A percentile compares a stretch with the other conserved stretches of the same genome.
These are phyloP conservation scores for Trichosanthes truncata DNA, from an alignment of 306 rosid species.

Conservation along the genomic window DNA sequence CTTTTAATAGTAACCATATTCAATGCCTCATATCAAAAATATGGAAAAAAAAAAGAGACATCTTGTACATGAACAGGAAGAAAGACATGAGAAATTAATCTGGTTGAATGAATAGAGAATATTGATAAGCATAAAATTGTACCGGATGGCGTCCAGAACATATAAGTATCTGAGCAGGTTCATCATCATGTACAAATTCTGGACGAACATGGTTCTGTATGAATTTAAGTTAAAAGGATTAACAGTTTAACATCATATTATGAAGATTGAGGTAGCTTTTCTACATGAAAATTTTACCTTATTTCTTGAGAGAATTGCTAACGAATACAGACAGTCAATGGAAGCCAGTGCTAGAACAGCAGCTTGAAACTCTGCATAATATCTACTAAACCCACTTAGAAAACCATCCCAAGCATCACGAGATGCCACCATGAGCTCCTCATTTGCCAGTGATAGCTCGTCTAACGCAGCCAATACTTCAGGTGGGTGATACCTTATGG, in stretches of 20 bases:
- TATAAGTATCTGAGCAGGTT: conserved; percentile 72
- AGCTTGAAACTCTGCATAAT: conserved; percentile 71
- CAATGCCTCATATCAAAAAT: not conserved
- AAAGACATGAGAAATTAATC: conserved; percentile 6
- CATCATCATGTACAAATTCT: conserved; percentile 42
- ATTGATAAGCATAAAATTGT: conserved; percentile 18
- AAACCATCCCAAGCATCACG: conserved; percentile 83
- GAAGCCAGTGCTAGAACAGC: conserved; percentile 86
- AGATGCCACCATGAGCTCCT: conserved; percentile 58
- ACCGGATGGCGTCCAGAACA: conserved; percentile 89
- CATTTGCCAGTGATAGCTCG: conserved; percentile 57
- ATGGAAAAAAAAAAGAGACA: not conserved
- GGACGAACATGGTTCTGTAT: conserved; percentile 72
- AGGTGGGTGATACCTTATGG: conserved; percentile 86
- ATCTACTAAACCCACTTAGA: conserved; percentile 51
- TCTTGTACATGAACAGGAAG: not conserved
- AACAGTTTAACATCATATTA: not conserved
- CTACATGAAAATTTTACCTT: conserved; percentile 34
- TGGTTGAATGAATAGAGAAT: not conserved
- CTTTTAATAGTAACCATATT: not conserved
- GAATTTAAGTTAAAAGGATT: conserved; percentile 18
- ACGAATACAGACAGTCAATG: conserved; percentile 81
- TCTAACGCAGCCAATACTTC: conserved; percentile 72
- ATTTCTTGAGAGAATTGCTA: conserved; percentile 85
- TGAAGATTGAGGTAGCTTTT: conserved; percentile 6